A percentile compares a stretch with the other conserved stretches of the same genome.
phyloP scores from a whole-genome alignment of 2,329 filamentous ascomycete genomes.

The Dactylellina parvicollis region DNA sequence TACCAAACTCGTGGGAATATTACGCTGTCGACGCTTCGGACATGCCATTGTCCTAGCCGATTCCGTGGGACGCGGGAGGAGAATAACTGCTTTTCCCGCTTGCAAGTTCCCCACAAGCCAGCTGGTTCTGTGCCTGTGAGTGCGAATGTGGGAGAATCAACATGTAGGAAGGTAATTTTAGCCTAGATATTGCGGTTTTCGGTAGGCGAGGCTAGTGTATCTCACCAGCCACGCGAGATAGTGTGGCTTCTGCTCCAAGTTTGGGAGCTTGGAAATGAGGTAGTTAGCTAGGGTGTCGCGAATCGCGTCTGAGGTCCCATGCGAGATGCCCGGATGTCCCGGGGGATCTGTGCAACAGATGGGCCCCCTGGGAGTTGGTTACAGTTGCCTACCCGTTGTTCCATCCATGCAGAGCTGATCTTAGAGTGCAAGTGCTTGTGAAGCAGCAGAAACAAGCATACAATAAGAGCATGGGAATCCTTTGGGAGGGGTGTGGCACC shows the following conservation, averaged over 20 bases:
- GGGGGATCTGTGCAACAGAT: constrained; percentile 18
- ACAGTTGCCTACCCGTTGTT: neutral
- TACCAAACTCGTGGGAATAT: neutral
- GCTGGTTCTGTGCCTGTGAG: constrained; percentile 27
- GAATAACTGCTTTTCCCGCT: constrained; percentile 9
- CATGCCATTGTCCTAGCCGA: constrained; percentile 24
- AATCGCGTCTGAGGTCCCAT: constrained; percentile 7
- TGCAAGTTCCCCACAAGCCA: constrained; percentile 19
- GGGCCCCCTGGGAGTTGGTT: constrained; percentile 8
- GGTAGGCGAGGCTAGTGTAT: constrained; percentile 11
- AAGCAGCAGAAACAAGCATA: neutral
- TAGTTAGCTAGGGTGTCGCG: neutral
- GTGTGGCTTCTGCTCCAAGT: constrained; percentile 25
- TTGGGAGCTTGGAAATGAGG: neutral
- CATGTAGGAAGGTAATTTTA: constrained; percentile 12
- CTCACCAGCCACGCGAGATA: constrained; percentile 30
- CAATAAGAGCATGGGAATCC: constrained; percentile 37
- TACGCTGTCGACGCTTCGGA: constrained; percentile 26
- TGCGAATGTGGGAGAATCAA: constrained; percentile 35
- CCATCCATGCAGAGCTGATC: constrained; percentile 48
- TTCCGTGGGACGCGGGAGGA: constrained; percentile 12
- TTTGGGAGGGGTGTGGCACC: constrained; percentile 39
- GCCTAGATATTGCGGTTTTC: constrained; percentile 26
- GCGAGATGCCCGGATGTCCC: constrained; percentile 34
- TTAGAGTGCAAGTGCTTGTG: constrained; percentile 22